Base-by-base conservation (phyloP, 345 rosid species). In the Dipteronia sinensis region DNA sequence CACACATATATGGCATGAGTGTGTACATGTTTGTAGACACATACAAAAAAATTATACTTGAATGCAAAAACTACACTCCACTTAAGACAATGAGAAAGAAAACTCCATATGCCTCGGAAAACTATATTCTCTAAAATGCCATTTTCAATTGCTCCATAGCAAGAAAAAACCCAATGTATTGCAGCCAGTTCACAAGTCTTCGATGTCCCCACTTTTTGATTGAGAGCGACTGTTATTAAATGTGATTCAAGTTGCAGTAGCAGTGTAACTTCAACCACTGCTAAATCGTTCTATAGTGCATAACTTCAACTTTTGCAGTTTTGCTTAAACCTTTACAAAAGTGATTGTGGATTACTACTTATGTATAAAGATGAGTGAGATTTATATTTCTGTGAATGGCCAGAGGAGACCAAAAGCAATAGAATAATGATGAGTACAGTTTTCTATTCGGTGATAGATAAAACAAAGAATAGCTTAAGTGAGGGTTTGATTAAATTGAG, bases 181-280 rank as follows among this genome's bases (percentile, higher is more conserved):
- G 49, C 25, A 12, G 62, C 51, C 20, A 75, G 27, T 75, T 12
- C 27, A 66, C 46, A 49, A 49, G 46, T 20, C 22, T 49, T 10
- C 13, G 22, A 31, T 12, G 25, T 74, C 53, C 44, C 40, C 46
- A 29, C 25, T 7, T 34, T 46, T 51, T 27, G n/a, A 34, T 19
- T 44, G 4, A 53, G 27, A 74, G 22, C 62, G 29, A 16, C 5
- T 47, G 62, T n/a, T 74, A 65, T 46, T 15, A 65, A 34, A 49
- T 65, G 65, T 53, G 65, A 75, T 75, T 34, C 38, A 13, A 75
- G 71, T 51, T 66, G 65, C 64, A 34, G 10, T 34, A 22, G n/a
- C 15, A 65, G 34, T 34, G 22, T 51, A n/a, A 65, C 65, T 53
- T 25, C 59, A 65, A 65, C 69, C 2, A 22, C 23, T 75, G 40